Evolutionary conservation across 2,329 filamentous ascomycete species (phyloP), one percentile per base, ranked within the genome.

Genomic region (Diplocarpon mali): DNA sequence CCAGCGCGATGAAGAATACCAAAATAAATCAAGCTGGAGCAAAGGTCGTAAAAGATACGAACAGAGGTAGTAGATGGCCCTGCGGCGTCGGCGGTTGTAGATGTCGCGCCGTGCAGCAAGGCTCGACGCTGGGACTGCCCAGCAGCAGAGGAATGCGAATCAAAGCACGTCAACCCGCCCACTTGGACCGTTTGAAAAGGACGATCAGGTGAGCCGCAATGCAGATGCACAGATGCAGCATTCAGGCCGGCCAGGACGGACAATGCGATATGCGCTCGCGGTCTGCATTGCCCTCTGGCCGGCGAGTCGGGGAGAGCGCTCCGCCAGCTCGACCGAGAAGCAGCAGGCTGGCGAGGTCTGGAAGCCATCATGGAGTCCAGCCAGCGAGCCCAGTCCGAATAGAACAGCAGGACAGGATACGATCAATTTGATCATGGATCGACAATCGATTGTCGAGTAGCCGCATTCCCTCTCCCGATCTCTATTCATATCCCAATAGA

Each of bases 371-470:
- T 24, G 4, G 7, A 24, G 20, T 24, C 3, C 20, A 24, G 20
- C 20, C 20, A 24, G 20, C 20, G 20, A 24, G 20, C 7, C 20
- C 20, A 7, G 20, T 24, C 20, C 20, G 20, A 4, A 24, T 7
- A 24, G 20, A 3, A 24, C 20, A 24, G 36, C 37, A 41, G 43
- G 46, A 35, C 37, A 48, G 46, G 32, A 12, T 27, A n/a, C 35
- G 15, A 36, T 20, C 17, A 38, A 24, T 24, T 38, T 38, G 36
- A 38, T 38, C 36, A 16, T 24, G 20, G 20, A 24, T 24, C 36
- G 11, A 32, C 41, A 35, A 42, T 42, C 38, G 44, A 46, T 38
- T 40, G 20, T 39, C 44, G 17, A 16, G 34, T 34, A 40, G 14
- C 31, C 20, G 20, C 35, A 38, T 29, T 38, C 42, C 27, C 9